Evolutionary conservation across 2,329 filamentous ascomycete genomes (phyloP).

Genomic region (Leptographium wingfieldii): DNA sequence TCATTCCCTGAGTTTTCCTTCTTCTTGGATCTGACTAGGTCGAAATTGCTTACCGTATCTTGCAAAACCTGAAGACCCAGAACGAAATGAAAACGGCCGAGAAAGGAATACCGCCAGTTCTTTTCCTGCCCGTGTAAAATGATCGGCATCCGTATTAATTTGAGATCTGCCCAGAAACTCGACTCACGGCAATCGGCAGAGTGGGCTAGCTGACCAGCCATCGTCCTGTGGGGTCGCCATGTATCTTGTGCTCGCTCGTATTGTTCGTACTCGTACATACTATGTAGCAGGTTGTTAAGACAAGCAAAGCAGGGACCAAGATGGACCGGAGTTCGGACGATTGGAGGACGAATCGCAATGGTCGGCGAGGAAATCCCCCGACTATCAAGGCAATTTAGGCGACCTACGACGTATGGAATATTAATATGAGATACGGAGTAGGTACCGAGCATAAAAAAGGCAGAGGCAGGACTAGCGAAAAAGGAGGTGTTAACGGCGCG

Average conservation of each 20-base stretch:
- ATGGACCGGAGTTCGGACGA: not conserved
- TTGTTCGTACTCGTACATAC: too few species aligned
- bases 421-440: too few species aligned
- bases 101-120: not conserved
- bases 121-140: not conserved
- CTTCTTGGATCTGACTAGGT: too few species aligned
- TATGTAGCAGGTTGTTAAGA: too few species aligned
- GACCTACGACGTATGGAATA: not conserved
- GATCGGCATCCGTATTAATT: not conserved
- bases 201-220: too few species aligned
- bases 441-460: too few species aligned
- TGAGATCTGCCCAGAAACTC: not conserved
- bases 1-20: too few species aligned
- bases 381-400: not conserved
- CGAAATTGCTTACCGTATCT: too few species aligned
- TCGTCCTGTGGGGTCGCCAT: too few species aligned
- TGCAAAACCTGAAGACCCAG: not conserved
- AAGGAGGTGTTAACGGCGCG: not conserved
- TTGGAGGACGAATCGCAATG: not conserved
- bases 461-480: not conserved
- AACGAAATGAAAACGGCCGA: not conserved
- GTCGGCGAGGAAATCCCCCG: not conserved
- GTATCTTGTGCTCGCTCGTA: too few species aligned
- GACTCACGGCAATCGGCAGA: too few species aligned
- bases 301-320: too few species aligned